phyloP scores from a whole-genome alignment of 148 eudicot species.

The Pharnaceum exiguum region DNA sequence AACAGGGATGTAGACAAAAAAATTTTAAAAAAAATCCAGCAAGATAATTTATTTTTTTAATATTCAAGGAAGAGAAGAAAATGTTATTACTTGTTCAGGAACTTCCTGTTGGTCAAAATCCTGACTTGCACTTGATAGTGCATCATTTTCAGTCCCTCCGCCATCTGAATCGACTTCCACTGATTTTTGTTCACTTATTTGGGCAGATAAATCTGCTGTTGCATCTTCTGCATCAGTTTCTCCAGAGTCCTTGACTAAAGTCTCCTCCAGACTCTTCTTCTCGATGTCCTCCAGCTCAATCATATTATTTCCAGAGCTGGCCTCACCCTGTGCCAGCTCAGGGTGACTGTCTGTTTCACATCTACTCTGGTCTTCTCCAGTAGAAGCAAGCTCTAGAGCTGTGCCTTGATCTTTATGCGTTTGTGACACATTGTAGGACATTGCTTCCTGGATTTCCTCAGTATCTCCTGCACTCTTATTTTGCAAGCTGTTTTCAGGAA shows the following conservation, averaged over 20 bases:
- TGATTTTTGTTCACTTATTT: neutral
- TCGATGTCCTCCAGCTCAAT: neutral
- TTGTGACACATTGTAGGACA: neutral
- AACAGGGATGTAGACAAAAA: too few species aligned
- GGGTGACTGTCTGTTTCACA: neutral
- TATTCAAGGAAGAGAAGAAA: too few species aligned
- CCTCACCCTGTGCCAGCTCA: neutral
- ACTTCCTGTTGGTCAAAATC: neutral
- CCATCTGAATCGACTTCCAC: neutral
- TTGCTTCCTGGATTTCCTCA: neutral
- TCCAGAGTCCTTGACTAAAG: neutral
- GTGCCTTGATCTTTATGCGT: neutral
- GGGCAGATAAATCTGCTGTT: neutral
- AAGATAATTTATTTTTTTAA: too few species aligned
- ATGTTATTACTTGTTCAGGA: slow-evolving; percentile 3
- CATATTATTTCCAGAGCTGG: neutral
- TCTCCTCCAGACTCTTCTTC: neutral
- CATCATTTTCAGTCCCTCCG: neutral
- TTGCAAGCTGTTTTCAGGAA: neutral
- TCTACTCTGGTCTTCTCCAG: neutral
- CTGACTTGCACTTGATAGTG: neutral
- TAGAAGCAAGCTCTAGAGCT: neutral
- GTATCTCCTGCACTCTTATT: neutral
- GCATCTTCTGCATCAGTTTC: neutral
- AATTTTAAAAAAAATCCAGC: too few species aligned